Base-by-base conservation (phyloP, 2,329 filamentous ascomycete genomes). In the Aspergillus japonicus region DNA sequence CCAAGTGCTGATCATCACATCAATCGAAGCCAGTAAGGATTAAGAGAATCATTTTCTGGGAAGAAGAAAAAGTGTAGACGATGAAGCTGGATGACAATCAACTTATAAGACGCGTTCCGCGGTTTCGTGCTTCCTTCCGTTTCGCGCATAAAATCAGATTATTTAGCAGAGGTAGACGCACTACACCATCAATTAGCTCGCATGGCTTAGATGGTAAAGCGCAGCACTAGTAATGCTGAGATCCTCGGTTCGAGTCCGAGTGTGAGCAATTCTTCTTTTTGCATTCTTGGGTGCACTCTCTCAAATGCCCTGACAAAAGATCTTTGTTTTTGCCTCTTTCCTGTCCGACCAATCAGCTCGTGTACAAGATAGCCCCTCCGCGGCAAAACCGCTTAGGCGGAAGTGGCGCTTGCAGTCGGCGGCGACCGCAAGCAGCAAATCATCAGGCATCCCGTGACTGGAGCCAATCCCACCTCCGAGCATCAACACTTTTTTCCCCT, bases 371-470 rank as follows among this genome's bases (percentile, higher is more conserved):
- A 44, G 39, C 39, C 50, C 47, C 35, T 51, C 31, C 24, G 64
- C 69, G 68, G 48, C 60, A 67, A 68, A 26, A 50, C 67, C 68
- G 68, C 67, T 66, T 69, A 64, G 61, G 65, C 65, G 66, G 59
- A 56, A 57, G 59, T 64, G 65, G 68, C 65, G 67, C 63, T 67
- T 69, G 56, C 42, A 31, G 52, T 48, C 11, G n/a, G 55, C 39
- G 21, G 57, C 57, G 50, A 57, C 62, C 63, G 53, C 59, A 69
- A 65, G 63, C 64, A 66, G 66, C 60, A 62, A 64, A 58, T 56
- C 58, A 65, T 7, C 33, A 8, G 35, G 47, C 26, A 49, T 62
- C 60, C 65, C 65, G 65, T 66, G 65, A 68, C 61, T 63, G 54
- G 59, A 44, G 39, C 39, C 39, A 64, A 62, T 67, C 65, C 62